These are phyloP conservation scores for Suhomyces bribrorum DNA, from an alignment of 1,139 yeast species.

Conservation along the genomic window DNA sequence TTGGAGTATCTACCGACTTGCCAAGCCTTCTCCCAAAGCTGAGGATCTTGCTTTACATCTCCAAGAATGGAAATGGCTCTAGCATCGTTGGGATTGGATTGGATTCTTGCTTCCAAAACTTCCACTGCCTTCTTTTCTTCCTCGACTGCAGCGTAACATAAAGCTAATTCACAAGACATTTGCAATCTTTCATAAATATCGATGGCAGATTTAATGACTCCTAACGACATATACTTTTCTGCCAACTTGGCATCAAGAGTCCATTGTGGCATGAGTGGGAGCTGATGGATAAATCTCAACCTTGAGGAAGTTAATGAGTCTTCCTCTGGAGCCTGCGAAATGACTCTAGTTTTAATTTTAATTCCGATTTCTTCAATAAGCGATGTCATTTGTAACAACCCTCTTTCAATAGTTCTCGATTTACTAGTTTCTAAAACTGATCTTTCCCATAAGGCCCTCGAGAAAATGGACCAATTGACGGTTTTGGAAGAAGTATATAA, in stretches of 20 bases:
- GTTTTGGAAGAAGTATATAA: constrained; percentile 49
- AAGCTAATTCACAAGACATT: constrained; percentile 79
- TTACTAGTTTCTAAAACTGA: constrained; percentile 78
- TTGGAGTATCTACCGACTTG: constrained; percentile 75
- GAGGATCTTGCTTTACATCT: constrained; percentile 77
- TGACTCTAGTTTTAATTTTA: constrained; percentile 58
- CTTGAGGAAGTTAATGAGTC: constrained; percentile 49
- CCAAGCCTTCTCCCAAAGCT: constrained; percentile 87
- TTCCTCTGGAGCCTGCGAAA: constrained; percentile 52
- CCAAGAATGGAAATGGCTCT: constrained; percentile 85
- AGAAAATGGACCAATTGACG: constrained; percentile 76
- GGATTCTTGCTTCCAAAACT: constrained; percentile 57
- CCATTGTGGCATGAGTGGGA: constrained; percentile 87
- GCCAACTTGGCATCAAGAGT: constrained; percentile 79
- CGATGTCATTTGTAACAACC: constrained; percentile 89
- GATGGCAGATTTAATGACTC: constrained; percentile 82
- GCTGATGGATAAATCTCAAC: constrained; percentile 67
- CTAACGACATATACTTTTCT: constrained; percentile 83
- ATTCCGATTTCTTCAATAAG: constrained; percentile 87
- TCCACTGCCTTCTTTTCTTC: constrained; percentile 67
- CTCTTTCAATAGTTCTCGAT: constrained; percentile 89
- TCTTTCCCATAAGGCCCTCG: constrained; percentile 89
- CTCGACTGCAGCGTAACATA: constrained; percentile 87
- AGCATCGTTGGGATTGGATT: constrained; percentile 68
- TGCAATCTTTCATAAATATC: constrained; percentile 84